Evolutionary conservation across 1,139 yeast species (phyloP).

Genomic region (Pichia sp.): DNA sequence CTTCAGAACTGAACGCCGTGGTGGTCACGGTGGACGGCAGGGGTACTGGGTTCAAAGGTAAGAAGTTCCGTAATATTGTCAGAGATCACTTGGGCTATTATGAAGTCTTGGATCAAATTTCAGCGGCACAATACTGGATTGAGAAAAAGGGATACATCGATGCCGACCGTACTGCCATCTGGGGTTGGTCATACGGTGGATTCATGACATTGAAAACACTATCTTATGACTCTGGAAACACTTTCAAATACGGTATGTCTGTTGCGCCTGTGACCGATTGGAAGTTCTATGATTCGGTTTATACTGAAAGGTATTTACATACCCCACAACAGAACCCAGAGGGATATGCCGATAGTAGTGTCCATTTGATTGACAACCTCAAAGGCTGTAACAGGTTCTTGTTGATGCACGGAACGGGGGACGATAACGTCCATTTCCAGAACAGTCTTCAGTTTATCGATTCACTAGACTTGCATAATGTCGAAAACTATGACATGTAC

Average conservation of each 20-base stretch:
- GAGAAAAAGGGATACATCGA: constrained; percentile 46
- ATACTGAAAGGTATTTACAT: constrained; percentile 73
- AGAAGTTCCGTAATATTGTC: constrained; percentile 52
- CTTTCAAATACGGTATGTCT: constrained; percentile 62
- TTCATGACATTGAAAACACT: constrained; percentile 66
- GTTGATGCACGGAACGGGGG: constrained; percentile 75
- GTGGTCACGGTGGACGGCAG: constrained; percentile 80
- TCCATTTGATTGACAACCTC: constrained; percentile 41
- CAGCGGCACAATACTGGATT: constrained; percentile 57
- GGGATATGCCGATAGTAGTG: constrained; percentile 49
- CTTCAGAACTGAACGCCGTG: constrained; percentile 60
- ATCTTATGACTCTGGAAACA: constrained; percentile 52
- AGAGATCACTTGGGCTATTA: constrained; percentile 58
- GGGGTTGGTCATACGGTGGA: constrained; percentile 88
- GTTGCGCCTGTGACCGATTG: constrained; percentile 82
- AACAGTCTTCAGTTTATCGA: constrained; percentile 60
- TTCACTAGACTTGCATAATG: constrained; percentile 43
- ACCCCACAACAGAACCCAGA: constrained; percentile 53
- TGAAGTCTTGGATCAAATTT: constrained; percentile 65
- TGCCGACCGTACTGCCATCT: constrained; percentile 50
- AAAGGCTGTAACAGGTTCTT: constrained; percentile 49
- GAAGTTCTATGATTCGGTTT: constrained; percentile 66
- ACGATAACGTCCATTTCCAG: constrained; percentile 77
- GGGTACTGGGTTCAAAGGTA: constrained; percentile 69
- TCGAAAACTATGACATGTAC: constrained; percentile 67